Conservation (phyloP, 1,139 yeast genomes). For the Zhuliangozyma parablackwelliae region DNA sequence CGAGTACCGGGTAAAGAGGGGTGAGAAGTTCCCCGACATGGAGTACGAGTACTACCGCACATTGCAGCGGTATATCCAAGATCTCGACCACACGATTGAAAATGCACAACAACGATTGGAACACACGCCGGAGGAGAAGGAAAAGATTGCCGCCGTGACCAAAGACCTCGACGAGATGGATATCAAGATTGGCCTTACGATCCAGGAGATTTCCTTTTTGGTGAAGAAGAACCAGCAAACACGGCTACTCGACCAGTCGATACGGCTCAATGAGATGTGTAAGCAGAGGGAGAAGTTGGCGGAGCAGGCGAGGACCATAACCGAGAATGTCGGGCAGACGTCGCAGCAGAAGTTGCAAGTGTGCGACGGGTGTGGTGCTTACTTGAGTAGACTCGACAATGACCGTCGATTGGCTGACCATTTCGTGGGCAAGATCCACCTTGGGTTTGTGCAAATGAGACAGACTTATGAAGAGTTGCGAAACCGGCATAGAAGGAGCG, state of each 20-base stretch:
- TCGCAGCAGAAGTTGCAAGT: constrained; percentile 90
- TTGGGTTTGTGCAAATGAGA: constrained; percentile 77
- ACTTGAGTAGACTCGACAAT: constrained; percentile 78
- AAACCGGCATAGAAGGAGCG: constrained; percentile 15
- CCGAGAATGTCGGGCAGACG: constrained; percentile 78
- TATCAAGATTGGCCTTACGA: constrained; percentile 60
- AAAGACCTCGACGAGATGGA: constrained; percentile 66
- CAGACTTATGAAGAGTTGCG: constrained; percentile 50
- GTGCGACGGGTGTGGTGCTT: constrained; percentile 90
- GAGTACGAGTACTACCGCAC: constrained; percentile 63
- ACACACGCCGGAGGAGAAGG: constrained; percentile 74
- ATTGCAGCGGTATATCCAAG: constrained; percentile 53
- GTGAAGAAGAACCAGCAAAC: constrained; percentile 47
- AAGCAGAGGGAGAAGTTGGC: constrained; percentile 47
- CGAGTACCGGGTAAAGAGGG: constrained; percentile 52
- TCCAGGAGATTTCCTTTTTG: constrained; percentile 64
- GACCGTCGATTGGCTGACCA: constrained; percentile 91
- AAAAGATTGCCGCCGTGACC: constrained; percentile 57
- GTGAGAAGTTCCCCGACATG: constrained; percentile 61
- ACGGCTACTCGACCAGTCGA: constrained; percentile 48
- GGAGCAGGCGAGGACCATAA: constrained; percentile 51
- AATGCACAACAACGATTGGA: constrained; percentile 66
- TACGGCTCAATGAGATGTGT: constrained; percentile 40
- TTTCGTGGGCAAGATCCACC: constrained; percentile 81
- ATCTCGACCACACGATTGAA: constrained; percentile 63